A percentile compares a stretch with the other conserved stretches of the same genome.
phyloP scores from a whole-genome alignment of 177 flowering plant species.

The Vitis hybrid region DNA sequence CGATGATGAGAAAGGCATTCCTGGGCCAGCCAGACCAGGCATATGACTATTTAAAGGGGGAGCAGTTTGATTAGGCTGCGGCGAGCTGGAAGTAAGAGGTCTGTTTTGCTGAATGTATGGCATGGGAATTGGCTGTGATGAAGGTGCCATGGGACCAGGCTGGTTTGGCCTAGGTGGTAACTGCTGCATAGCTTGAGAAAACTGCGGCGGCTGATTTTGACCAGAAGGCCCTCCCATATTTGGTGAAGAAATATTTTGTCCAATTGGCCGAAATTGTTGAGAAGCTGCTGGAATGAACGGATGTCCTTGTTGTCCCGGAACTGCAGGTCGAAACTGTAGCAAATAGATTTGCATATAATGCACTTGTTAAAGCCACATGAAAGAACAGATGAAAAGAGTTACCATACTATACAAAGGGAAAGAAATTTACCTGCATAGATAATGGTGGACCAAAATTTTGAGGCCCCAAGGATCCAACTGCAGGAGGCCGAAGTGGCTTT shows the following conservation, averaged over 20 bases:
- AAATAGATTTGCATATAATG: neutral
- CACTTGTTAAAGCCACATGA: neutral
- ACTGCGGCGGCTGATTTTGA: conserved; percentile 63
- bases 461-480: conserved; percentile 51
- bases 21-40: conserved; percentile 52
- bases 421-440: conserved; percentile 54
- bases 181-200: conserved; percentile 75
- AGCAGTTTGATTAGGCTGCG: conserved; percentile 47
- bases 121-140: conserved; percentile 57
- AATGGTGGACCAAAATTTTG: conserved; percentile 56
- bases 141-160: conserved; percentile 52
- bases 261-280: conserved; percentile 66
- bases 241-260: conserved; percentile 45
- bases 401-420: neutral
- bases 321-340: conserved; percentile 73
- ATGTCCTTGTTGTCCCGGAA: conserved; percentile 63
- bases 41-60: conserved; percentile 43
- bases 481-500: conserved; percentile 61
- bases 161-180: conserved; percentile 58
- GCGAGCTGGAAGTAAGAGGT: conserved; percentile 49
- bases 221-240: conserved; percentile 48
- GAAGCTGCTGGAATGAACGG: conserved; percentile 48
- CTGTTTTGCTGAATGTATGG: conserved; percentile 54
- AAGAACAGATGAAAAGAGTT: neutral
- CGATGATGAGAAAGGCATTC: conserved; percentile 58